Base-by-base conservation (phyloP, 2,329 filamentous ascomycete species). In the Plectosphaerella cucumerina region DNA sequence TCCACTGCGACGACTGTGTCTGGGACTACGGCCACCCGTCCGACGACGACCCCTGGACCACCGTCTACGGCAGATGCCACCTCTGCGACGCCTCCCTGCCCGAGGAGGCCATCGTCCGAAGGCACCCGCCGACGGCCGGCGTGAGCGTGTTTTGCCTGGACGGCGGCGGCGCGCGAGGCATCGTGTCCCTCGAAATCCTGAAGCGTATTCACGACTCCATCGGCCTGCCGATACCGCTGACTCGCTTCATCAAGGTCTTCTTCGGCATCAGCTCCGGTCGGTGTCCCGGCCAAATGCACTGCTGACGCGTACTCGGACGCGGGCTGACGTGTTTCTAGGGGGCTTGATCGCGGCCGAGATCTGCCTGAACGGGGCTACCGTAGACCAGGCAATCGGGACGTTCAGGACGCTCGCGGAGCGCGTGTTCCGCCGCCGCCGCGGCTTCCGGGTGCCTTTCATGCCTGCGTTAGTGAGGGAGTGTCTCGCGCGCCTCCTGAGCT, bases 111-210 rank as follows among this genome's bases (percentile, higher is more conserved):
- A 21, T 44, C n/a, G 44, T 53, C 26, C 6, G 17, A 20, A 26
- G 46, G 11, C 49, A 53, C 17, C 51, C 15, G 8, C 23, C 49
- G 3, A 52, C 44, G 2, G 14, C 47, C 4, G 46, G 26, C 1
- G 17, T 33, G 15, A 9, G 12, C 1, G 44, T 53, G 8, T 15
- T 53, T 12, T 41, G 18, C 11, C 50, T 54, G 15, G 49, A 68
- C 52, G 58, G 58, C 12, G 58, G 64, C n/a, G 58, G 64, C 3
- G 58, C 65, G 21, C 58, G 62, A 11, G 64, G 65, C 2, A 54
- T 67, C 5, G 65, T 63, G 10, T 53, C 50, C 4, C 59, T 67
- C 2, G 44, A 57, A 9, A 61, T 68, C 34, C 53, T 67, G 6
- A 49, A 63, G 44, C 44, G 59, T 20, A 44, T 68, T 3, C 58